Percentiles rank a stretch among this genome's conserved stretches.
phyloP scores from a whole-genome alignment of 2,329 filamentous ascomycete genomes.

The Pseudogymnoascus sp. region DNA sequence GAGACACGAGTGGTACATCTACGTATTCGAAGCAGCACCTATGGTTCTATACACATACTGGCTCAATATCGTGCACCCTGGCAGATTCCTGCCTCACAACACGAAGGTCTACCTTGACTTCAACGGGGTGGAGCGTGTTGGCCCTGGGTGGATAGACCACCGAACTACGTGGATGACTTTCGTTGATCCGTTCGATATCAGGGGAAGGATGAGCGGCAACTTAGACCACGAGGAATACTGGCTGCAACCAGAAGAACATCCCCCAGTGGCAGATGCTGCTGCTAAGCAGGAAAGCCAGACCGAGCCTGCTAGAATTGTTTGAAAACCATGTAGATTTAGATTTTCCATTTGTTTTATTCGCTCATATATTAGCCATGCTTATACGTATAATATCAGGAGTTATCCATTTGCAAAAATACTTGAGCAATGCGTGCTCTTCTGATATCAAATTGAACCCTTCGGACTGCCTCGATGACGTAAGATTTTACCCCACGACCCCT shows the following conservation, averaged over 20 bases:
- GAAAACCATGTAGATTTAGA: background rate
- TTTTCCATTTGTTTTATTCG: background rate
- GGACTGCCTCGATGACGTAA: background rate
- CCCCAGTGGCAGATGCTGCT: background rate
- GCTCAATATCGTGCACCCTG: constrained; percentile 31
- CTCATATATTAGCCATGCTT: background rate
- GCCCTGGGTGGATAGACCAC: constrained; percentile 26
- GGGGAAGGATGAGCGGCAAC: background rate
- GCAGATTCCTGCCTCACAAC: constrained; percentile 25
- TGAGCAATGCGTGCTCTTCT: background rate
- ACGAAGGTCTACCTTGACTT: constrained; percentile 25
- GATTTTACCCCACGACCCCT: background rate
- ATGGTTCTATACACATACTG: constrained; percentile 30
- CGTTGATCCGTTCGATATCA: background rate
- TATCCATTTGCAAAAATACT: background rate
- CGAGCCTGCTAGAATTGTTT: background rate
- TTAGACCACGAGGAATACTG: background rate
- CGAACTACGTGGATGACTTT: background rate
- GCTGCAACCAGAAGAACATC: background rate
- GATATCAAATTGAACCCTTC: background rate
- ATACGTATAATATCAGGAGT: background rate
- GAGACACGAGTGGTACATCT: constrained; percentile 31
- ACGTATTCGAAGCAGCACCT: constrained; percentile 29
- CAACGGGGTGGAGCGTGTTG: constrained; percentile 26
- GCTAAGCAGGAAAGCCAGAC: background rate